A percentile compares a stretch with the other conserved stretches of the same genome.
phyloP scores from a whole-genome alignment of 2,329 filamentous ascomycete genomes.

The Trichoderma atrobrunneum region DNA sequence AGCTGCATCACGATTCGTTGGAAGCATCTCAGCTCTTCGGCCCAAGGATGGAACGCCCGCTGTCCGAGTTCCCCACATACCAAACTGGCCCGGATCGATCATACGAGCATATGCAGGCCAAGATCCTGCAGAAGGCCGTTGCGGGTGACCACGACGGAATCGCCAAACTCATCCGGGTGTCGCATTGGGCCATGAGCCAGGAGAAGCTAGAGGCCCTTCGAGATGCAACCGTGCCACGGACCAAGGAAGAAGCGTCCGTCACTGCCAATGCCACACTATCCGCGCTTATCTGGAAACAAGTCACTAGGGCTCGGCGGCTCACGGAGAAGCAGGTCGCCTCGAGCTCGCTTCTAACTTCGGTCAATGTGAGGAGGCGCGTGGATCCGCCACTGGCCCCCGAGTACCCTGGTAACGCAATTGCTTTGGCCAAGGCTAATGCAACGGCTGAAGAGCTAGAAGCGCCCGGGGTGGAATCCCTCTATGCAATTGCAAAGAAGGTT shows the following conservation, averaged over 20 bases:
- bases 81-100: constrained; percentile 4
- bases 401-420: constrained; percentile 20
- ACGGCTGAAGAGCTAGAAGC: constrained; percentile 14
- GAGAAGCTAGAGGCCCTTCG: constrained; percentile 14
- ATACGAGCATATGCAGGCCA: constrained; percentile 17
- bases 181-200: constrained; percentile 16
- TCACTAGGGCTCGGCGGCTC: constrained; percentile 17
- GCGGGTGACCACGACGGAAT: constrained; percentile 13
- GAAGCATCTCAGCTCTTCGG: constrained; percentile 12
- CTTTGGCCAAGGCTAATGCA: constrained; percentile 13
- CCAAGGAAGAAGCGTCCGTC: constrained; percentile 8
- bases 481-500: constrained; percentile 16
- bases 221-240: constrained; percentile 9
- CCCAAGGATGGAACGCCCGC: constrained; percentile 14
- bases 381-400: constrained; percentile 18
- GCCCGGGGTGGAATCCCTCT: constrained; percentile 8
- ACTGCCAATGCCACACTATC: constrained; percentile 17
- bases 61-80: constrained; percentile 16
- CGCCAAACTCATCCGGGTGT: constrained; percentile 15
- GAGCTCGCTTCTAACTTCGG: constrained; percentile 19
- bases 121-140: constrained; percentile 17
- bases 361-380: constrained; percentile 19
- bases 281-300: constrained; percentile 21
- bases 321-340: constrained; percentile 16
- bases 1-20: background rate